Conservation (phyloP, 768 basidiomycete species). For the Boletus rex-veris region DNA sequence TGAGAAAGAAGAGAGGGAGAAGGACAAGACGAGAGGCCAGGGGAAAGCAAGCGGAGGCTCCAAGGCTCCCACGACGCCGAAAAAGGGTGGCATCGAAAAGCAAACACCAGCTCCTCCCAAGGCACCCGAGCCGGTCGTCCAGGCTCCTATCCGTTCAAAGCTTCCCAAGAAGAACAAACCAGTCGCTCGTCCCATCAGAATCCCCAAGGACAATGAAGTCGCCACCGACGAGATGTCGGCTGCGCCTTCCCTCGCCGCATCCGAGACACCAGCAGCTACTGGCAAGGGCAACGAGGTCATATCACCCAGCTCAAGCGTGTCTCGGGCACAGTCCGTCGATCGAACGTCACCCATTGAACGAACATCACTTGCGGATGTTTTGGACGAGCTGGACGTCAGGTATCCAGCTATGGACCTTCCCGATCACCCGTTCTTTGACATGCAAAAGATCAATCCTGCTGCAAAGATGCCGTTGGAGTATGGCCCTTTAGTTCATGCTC, state of each 20-base stretch:
- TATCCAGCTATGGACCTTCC: constrained; percentile 63
- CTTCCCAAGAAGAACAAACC: constrained; percentile 84
- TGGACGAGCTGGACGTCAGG: constrained; percentile 62
- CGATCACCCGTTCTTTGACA: constrained; percentile 74
- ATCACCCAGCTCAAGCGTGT: constrained; percentile 52
- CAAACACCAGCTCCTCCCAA: constrained; percentile 17
- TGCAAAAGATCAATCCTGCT: constrained; percentile 66
- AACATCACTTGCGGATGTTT: constrained; percentile 56
- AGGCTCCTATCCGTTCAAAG: constrained; percentile 75
- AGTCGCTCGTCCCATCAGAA: constrained; percentile 51
- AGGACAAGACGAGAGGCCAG: constrained; percentile 29
- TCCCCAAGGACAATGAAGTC: constrained; percentile 57
- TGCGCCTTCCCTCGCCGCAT: constrained; percentile 42
- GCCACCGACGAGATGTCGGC: constrained; percentile 40
- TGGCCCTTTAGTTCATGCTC: constrained; percentile 78
- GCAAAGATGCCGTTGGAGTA: constrained; percentile 81
- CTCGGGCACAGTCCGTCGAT: constrained; percentile 61
- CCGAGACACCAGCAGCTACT: constrained; percentile 43
- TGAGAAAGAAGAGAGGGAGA: constrained; percentile 30
- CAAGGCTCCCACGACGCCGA: constrained; percentile 19
- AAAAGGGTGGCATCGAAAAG: constrained; percentile 21
- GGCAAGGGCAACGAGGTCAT: constrained; percentile 29
- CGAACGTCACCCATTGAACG: constrained; percentile 40
- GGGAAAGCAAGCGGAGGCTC: constrained; percentile 21
- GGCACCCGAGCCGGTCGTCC: constrained; percentile 39